phyloP scores from a whole-genome alignment of 768 basidiomycete species.

The Mycena haematopus region DNA sequence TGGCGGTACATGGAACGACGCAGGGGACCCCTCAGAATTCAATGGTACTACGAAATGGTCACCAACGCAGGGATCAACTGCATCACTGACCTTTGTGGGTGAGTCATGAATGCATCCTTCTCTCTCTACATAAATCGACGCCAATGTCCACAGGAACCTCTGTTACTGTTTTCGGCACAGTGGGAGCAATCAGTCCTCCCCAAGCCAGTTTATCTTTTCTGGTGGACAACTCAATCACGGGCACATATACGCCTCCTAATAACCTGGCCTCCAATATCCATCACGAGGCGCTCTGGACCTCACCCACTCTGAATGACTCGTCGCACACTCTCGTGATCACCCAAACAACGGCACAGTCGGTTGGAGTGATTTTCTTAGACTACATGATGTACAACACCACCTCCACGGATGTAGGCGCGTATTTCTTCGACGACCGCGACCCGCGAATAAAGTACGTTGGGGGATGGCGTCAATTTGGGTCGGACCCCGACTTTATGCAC shows the following conservation, averaged over 20 bases:
- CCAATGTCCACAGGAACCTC: neutral
- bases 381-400: slow-evolving; percentile 7
- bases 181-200: neutral
- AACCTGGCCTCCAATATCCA: neutral
- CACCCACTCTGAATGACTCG: neutral
- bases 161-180: neutral
- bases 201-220: neutral
- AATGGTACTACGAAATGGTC: slow-evolving; percentile 4
- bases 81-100: slow-evolving; percentile 2
- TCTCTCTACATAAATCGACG: too few relatives aligned
- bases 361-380: slow-evolving; percentile 7
- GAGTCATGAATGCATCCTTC: neutral
- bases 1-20: neutral
- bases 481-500: slow-evolving; percentile 1
- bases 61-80: neutral
- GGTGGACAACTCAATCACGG: neutral
- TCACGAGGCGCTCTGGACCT: slow-evolving; percentile 4
- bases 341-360: neutral
- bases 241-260: neutral
- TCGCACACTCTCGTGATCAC: slow-evolving; percentile 11
- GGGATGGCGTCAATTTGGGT: neutral
- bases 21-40: neutral
- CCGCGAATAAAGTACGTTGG: slow-evolving; percentile 1
- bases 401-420: neutral
- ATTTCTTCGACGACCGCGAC: slow-evolving; percentile 20